Conservation (phyloP, 2,329 filamentous ascomycete genomes). For the Aspergillus carbonarius region DNA sequence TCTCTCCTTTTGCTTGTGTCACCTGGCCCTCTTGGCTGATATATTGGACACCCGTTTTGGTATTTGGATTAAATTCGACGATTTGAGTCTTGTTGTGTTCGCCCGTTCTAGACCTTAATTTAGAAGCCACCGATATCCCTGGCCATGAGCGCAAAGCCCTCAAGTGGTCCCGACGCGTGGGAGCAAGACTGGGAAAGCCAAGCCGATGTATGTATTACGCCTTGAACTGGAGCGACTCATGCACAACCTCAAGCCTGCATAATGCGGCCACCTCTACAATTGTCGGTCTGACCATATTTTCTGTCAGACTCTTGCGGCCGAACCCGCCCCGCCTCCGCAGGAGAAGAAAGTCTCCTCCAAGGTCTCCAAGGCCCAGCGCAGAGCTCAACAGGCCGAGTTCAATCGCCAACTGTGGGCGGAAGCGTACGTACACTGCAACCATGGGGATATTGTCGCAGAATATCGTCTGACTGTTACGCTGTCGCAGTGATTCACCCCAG, state of each 20-base stretch:
- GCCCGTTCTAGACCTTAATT: not conserved
- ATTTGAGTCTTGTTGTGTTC: not conserved
- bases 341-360: constrained; percentile 51
- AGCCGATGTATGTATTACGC: constrained; percentile 60
- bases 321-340: constrained; percentile 39
- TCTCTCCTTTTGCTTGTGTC: constrained; percentile 2
- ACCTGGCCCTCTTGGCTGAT: not conserved
- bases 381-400: constrained; percentile 76
- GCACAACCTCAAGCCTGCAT: not conserved
- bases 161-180: constrained; percentile 71
- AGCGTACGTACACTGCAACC: constrained; percentile 57
- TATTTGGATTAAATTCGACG: not conserved
- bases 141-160: constrained; percentile 47
- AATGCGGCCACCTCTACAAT: not conserved
- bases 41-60: not conserved
- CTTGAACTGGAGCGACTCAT: not conserved
- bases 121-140: not conserved
- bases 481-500: constrained; percentile 67
- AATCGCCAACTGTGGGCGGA: constrained; percentile 88
- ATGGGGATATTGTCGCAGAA: not conserved
- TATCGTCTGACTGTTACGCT: constrained; percentile 9
- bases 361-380: constrained; percentile 71
- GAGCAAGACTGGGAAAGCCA: constrained; percentile 85
- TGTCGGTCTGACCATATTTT: constrained; percentile 2
- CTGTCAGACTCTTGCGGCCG: constrained; percentile 40